Conservation (phyloP, 2,329 filamentous ascomycete genomes). For the Pseudogymnoascus sp. region DNA sequence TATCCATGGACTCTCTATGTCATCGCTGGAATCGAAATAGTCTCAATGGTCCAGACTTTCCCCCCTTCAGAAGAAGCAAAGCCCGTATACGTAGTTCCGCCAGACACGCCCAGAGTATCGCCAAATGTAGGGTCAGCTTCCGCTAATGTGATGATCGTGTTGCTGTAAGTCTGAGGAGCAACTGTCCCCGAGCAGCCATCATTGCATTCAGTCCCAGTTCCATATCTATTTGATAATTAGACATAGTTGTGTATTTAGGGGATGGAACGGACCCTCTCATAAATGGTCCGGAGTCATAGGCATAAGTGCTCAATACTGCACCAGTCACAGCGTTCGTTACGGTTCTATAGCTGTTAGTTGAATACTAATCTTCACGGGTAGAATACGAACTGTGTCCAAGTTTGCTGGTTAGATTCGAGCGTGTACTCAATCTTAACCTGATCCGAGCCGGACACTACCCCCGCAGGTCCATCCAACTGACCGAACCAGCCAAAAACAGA, state of each 20-base stretch:
- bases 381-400: conserved; percentile 20
- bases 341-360: background rate
- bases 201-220: conserved; percentile 36
- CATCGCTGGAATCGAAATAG: conserved; percentile 32
- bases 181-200: conserved; percentile 32
- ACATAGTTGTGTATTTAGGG: background rate
- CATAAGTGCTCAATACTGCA: conserved; percentile 29
- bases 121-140: conserved; percentile 27
- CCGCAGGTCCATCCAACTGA: conserved; percentile 28
- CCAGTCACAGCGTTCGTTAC: conserved; percentile 32
- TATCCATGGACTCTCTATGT: background rate
- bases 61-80: conserved; percentile 29
- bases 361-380: background rate
- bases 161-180: conserved; percentile 31
- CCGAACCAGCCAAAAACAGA: conserved; percentile 35
- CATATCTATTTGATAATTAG: conserved; percentile 17
- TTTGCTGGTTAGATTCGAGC: conserved; percentile 17
- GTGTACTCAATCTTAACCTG: conserved; percentile 27
- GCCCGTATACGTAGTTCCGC: conserved; percentile 30
- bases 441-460: conserved; percentile 22
- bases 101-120: conserved; percentile 22
- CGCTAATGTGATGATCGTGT: conserved; percentile 33
- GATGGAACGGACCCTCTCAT: conserved; percentile 23
- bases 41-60: conserved; percentile 32
- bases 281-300: conserved; percentile 31